phyloP scores from a whole-genome alignment of 2,329 filamentous ascomycete genomes.

The Arthrobotrys iridis region DNA sequence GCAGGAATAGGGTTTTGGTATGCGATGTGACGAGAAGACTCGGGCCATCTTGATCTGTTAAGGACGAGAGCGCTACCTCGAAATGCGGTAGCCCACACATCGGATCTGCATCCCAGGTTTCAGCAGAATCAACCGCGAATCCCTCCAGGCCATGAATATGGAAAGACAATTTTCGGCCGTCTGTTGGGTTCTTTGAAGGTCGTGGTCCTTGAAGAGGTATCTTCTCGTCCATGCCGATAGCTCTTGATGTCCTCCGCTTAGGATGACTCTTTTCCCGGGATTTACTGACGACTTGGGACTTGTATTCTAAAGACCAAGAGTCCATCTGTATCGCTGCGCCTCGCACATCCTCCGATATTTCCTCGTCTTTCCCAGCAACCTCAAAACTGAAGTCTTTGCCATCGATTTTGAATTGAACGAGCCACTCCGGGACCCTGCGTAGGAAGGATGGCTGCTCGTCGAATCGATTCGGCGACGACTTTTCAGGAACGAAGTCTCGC shows the following conservation, averaged over 20 bases:
- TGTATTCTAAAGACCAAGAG: conserved; percentile 87
- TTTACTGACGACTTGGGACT: conserved; percentile 78
- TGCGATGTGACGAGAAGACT: conserved; percentile 87
- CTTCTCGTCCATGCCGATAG: conserved; percentile 61
- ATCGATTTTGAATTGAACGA: conserved; percentile 83
- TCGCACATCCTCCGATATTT: conserved; percentile 81
- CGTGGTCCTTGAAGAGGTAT: conserved; percentile 64
- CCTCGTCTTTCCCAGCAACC: conserved; percentile 84
- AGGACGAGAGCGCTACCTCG: conserved; percentile 84
- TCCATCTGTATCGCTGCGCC: conserved; percentile 88
- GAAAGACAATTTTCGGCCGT: conserved; percentile 82
- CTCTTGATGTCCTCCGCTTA: conserved; percentile 72
- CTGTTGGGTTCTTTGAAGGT: conserved; percentile 65
- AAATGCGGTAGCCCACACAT: conserved; percentile 87
- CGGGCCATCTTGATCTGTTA: conserved; percentile 85
- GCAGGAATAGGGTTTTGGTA: conserved; percentile 79
- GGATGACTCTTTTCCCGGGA: conserved; percentile 67
- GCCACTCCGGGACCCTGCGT: conserved; percentile 81
- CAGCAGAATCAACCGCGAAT: conserved; percentile 86
- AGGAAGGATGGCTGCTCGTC: conserved; percentile 73
- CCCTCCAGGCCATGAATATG: conserved; percentile 86
- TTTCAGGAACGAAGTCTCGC: conserved; percentile 74
- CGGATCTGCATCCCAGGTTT: conserved; percentile 83
- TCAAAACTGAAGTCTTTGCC: conserved; percentile 90
- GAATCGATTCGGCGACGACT: conserved; percentile 64